Percentiles rank a stretch among this genome's conserved stretches.
Evolutionary conservation across 2,329 filamentous ascomycete species (phyloP).

Genomic region (Aspergillus sclerotialis): DNA sequence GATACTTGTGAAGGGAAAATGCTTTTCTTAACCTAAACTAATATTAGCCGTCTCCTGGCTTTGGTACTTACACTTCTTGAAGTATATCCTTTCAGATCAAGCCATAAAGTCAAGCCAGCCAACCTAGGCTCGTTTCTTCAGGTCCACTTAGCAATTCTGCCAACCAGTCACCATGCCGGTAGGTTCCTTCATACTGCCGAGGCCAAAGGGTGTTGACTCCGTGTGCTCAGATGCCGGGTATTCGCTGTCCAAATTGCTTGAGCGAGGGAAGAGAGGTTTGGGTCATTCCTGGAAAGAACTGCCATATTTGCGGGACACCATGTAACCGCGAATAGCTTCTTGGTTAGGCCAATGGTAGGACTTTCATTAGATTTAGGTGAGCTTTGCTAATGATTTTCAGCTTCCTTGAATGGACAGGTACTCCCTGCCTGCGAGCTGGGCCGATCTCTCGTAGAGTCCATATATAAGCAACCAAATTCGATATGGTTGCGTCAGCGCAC

Average conservation of each 20-base stretch:
- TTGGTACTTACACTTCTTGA: too few relatives aligned
- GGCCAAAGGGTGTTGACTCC: not conserved
- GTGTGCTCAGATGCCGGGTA: conserved; percentile 35
- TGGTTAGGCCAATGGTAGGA: conserved; percentile 6
- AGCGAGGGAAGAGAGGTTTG: conserved; percentile 31
- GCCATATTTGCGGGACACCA: conserved; percentile 34
- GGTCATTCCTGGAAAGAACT: conserved; percentile 42
- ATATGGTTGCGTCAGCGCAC: not conserved
- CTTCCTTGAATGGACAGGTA: too few relatives aligned
- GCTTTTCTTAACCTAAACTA: too few relatives aligned
- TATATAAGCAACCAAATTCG: too few relatives aligned
- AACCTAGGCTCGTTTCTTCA: too few relatives aligned
- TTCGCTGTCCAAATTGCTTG: conserved; percentile 34
- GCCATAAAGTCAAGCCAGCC: too few relatives aligned
- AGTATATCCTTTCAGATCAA: too few relatives aligned
- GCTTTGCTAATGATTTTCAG: not conserved
- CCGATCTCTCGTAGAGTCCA: too few relatives aligned
- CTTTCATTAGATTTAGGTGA: not conserved
- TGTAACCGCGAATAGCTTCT: conserved; percentile 13
- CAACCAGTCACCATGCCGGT: conserved; percentile 7
- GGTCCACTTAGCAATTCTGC: too few relatives aligned
- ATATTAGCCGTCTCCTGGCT: too few relatives aligned
- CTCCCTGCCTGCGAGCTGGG: too few relatives aligned
- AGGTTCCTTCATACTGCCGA: not conserved
- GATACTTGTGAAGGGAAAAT: too few relatives aligned